phyloP scores from a whole-genome alignment of 2,329 filamentous ascomycete species.

The Ophiostoma sp. region DNA sequence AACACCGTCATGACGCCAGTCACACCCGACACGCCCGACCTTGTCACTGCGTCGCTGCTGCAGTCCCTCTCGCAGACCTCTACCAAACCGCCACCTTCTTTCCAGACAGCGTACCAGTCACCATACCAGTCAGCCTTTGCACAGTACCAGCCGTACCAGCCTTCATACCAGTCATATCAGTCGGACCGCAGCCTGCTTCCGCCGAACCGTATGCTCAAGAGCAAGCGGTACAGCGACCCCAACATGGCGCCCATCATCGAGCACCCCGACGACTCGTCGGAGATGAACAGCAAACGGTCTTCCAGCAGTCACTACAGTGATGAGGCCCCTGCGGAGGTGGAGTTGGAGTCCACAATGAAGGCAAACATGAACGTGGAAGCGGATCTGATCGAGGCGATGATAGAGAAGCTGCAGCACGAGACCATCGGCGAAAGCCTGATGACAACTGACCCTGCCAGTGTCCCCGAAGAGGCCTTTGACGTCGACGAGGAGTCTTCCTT shows the following conservation, averaged over 20 bases:
- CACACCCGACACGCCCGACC: slow-evolving; percentile 15
- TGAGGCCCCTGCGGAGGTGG: not conserved
- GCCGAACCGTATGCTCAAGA: slow-evolving; percentile 19
- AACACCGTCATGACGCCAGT: not conserved
- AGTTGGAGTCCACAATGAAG: not conserved
- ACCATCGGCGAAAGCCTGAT: not conserved
- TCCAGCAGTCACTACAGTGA: slow-evolving; percentile 14
- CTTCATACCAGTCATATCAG: not conserved
- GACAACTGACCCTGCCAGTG: not conserved
- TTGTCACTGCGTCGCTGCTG: slow-evolving; percentile 16
- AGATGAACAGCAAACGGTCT: not conserved
- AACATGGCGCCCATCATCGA: slow-evolving; percentile 25
- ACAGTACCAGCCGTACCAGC: not conserved
- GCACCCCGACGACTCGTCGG: slow-evolving; percentile 21
- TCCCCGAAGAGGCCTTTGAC: not conserved
- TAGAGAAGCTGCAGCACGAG: not conserved
- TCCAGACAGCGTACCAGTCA: not conserved
- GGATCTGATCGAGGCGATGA: not conserved
- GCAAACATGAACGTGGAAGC: not conserved
- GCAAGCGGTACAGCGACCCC: slow-evolving; percentile 22
- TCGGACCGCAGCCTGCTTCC: slow-evolving; percentile 5
- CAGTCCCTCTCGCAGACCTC: slow-evolving; percentile 19
- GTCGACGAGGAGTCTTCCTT: slow-evolving; percentile 5
- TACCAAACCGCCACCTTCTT: slow-evolving; percentile 13
- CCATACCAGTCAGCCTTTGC: not conserved